Base-by-base conservation (phyloP, 2,329 filamentous ascomycete genomes). In the Rhinocladiella mackenziei region DNA sequence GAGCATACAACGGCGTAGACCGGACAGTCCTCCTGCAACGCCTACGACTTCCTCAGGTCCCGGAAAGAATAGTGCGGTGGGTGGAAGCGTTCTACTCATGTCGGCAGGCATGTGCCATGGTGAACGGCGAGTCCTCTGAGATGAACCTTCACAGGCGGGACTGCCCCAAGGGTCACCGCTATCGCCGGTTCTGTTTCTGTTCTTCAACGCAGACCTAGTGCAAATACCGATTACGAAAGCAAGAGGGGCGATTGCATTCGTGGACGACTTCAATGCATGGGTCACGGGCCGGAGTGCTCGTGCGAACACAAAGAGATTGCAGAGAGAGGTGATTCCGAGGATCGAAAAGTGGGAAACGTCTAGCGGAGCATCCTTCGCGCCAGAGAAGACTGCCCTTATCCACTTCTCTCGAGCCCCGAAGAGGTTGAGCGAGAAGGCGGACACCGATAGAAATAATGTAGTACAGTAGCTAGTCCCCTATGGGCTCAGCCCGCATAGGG, bases 151-250 rank as follows among this genome's bases (percentile, higher is more conserved):
- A n/a, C n/a, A n/a, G n/a, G n/a, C n/a, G n/a, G n/a, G n/a, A n/a
- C n/a, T n/a, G n/a, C 58, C 56, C 5, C 53, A 65, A 48, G 61
- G 61, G 2, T 68, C 61, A 2, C 62, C 59, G 5, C 50, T 69
- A 5, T 69, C 62, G 5, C 62, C 56, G 9, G 60, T 65, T 14
- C 48, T 65, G 11, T 68, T 65, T 45, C 59, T 66, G 18, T 64
- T 65, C 55, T 66, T 64, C 52, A 68, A 68, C 40, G 59, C 60
- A 41, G 60, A 67, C 43, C 57, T 68, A 9, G 58, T 68, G 5
- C 46, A 67, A 40, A 36, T 46, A 33, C 42, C 47, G 17, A 65
- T 67, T 33, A 48, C 60, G 31, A 45, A 42, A 25, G 34, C 58
- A 18, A 51, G 56, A 39, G 61, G 57, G 44, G 56, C 57, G 23